These are phyloP conservation scores for Lentinula aciculospora DNA, from an alignment of 768 basidiomycete species.

Conservation along the genomic window DNA sequence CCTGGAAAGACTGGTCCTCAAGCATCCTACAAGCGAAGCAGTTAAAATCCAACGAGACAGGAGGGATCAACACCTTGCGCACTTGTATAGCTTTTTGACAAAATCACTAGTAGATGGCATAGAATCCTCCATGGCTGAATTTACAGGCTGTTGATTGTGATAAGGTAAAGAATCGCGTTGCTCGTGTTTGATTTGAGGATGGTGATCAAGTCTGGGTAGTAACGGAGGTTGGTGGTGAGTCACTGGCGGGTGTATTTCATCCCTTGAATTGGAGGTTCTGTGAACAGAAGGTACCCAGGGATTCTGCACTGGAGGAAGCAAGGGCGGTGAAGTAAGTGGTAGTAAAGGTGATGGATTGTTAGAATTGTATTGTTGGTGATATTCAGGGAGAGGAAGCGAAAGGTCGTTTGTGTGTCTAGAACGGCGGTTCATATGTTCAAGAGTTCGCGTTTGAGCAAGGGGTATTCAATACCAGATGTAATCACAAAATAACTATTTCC, in stretches of 20 bases:
- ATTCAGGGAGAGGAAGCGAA: constrained; percentile 3
- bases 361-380: constrained; percentile 1
- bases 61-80: constrained; percentile 17
- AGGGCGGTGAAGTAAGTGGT: constrained; percentile 21
- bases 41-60: background rate
- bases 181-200: constrained; percentile 17
- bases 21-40: constrained; percentile 46
- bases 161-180: background rate
- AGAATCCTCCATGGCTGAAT: constrained; percentile 44
- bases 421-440: constrained; percentile 6
- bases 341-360: constrained; percentile 4
- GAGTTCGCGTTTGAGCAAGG: background rate
- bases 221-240: constrained; percentile 11
- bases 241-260: constrained; percentile 28
- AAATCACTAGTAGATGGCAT: constrained; percentile 92
- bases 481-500: background rate
- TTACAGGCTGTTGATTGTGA: background rate
- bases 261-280: constrained; percentile 34
- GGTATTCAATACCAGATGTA: background rate
- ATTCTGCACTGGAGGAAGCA: constrained; percentile 15
- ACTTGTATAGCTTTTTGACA: constrained; percentile 94
- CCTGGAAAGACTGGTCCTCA: constrained; percentile 46
- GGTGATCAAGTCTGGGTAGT: constrained; percentile 11
- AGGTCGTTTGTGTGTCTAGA: constrained; percentile 7
- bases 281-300: constrained; percentile 22